phyloP scores from a whole-genome alignment of 1,284 basidiomycete species.

The Malassezia obtusa region DNA sequence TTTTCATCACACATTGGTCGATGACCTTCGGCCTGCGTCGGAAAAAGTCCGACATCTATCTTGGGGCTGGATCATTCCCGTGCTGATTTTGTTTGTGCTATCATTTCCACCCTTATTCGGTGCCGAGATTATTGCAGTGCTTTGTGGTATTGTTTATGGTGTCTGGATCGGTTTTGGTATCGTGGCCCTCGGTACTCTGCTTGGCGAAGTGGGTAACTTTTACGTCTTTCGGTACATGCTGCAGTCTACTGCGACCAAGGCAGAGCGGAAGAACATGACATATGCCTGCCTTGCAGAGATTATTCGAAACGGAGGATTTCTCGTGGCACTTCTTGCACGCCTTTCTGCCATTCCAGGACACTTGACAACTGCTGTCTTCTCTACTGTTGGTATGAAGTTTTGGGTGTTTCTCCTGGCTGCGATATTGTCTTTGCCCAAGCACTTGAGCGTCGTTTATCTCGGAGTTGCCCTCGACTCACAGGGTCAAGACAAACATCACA shows the following conservation, averaged over 20 bases:
- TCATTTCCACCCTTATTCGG: constrained; percentile 55
- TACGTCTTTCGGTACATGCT: constrained; percentile 58
- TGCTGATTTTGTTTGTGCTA: constrained; percentile 65
- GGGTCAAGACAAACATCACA: constrained; percentile 20
- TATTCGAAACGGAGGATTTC: constrained; percentile 69
- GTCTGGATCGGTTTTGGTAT: constrained; percentile 44
- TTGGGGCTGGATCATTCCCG: constrained; percentile 71
- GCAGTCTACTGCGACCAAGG: constrained; percentile 59
- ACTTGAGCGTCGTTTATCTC: constrained; percentile 47
- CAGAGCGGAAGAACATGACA: constrained; percentile 61
- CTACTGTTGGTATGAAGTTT: constrained; percentile 63
- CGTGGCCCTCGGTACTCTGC: constrained; percentile 28
- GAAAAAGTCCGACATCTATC: constrained; percentile 56
- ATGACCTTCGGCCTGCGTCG: constrained; percentile 59
- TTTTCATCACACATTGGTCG: constrained; percentile 61
- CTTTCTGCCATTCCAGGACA: constrained; percentile 54
- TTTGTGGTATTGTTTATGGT: constrained; percentile 60
- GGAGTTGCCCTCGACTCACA: constrained; percentile 40
- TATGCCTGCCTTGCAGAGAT: constrained; percentile 70
- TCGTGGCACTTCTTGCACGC: constrained; percentile 35
- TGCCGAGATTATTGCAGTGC: constrained; percentile 64
- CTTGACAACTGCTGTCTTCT: constrained; percentile 61
- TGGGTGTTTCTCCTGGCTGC: constrained; percentile 63
- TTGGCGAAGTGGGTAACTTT: constrained; percentile 41
- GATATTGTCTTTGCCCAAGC: constrained; percentile 65